A percentile compares a stretch with the other conserved stretches of the same genome.
Evolutionary conservation across 2,329 filamentous ascomycete species (phyloP).

Genomic region (Exophiala xenobiotica): DNA sequence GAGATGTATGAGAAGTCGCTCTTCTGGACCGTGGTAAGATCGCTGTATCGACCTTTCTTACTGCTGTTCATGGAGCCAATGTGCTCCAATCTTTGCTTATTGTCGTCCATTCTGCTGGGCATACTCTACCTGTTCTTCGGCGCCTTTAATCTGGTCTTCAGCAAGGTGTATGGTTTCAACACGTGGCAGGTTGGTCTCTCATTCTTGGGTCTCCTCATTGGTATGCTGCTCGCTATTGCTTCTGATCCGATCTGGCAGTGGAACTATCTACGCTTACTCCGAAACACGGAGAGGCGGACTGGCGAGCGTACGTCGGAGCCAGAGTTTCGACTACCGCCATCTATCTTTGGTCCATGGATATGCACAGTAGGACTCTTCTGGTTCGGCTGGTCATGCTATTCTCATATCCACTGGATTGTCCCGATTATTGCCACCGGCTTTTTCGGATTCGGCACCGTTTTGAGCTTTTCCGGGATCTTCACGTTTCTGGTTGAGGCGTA

Average conservation of each 20-base stretch:
- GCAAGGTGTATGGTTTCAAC: slow-evolving; percentile 41
- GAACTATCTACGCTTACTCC: slow-evolving; percentile 44
- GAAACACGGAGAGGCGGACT: slow-evolving; percentile 37
- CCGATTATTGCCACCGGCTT: slow-evolving; percentile 71
- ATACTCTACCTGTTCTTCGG: slow-evolving; percentile 45
- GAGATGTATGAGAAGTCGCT: slow-evolving; percentile 68
- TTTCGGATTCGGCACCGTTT: slow-evolving; percentile 70
- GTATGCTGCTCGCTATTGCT: slow-evolving; percentile 47
- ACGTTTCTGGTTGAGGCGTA: slow-evolving; percentile 74
- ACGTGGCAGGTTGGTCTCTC: slow-evolving; percentile 35
- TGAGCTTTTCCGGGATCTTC: slow-evolving; percentile 81
- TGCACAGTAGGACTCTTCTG: slow-evolving; percentile 82
- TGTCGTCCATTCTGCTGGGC: slow-evolving; percentile 43
- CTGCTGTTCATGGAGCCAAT: slow-evolving; percentile 45
- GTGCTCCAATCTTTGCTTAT: slow-evolving; percentile 42
- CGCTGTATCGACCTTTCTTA: slow-evolving; percentile 55
- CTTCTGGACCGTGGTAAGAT: slow-evolving; percentile 51
- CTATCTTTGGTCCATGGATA: slow-evolving; percentile 70
- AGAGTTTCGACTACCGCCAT: slow-evolving; percentile 77
- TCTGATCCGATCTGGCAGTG: slow-evolving; percentile 49
- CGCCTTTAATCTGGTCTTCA: slow-evolving; percentile 45
- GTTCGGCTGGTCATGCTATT: slow-evolving; percentile 82
- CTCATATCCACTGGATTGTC: slow-evolving; percentile 71
- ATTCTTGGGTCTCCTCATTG: slow-evolving; percentile 52
- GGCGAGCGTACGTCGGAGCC: slow-evolving; percentile 64